Evolutionary conservation across 768 basidiomycete species (phyloP), one percentile per base, ranked within the genome.

Genomic region (Russula sp.): DNA sequence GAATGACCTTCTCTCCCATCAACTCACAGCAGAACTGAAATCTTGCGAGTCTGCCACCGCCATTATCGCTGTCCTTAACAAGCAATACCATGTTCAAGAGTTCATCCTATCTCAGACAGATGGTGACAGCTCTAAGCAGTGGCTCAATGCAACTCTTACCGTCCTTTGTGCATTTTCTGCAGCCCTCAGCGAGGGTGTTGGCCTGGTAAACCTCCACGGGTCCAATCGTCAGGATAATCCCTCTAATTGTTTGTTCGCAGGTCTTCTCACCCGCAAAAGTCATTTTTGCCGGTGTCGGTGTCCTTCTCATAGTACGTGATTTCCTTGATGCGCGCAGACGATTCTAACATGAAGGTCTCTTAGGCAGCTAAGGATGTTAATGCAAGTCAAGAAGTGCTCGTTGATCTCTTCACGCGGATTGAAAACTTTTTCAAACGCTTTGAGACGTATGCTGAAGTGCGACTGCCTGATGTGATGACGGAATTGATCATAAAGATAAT

Each of bases 281-380:
- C 22, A 51, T 59, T 16, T 59, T 59, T 52, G 40, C 58, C 6
- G 58, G 58, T n/a, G 39, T 59, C 18, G 59, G 51, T 16, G 13
- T 59, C n/a, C 50, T 59, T 14, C 50, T 59, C 4, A 2, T n/a
- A 1, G 50, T 59, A n/a, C 14, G 34, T 45, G 13, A 22, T 22
- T 22, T 27, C 14, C 11, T 44, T 9, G 7, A 34, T 44, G 9
- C 0, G 14, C 27, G 32, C n/a, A 13, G 31, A 5, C 32, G 13
- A 32, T 13, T 45, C 40, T 53, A 27, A 34, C 6, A 32, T 4
- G 13, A 2, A 48, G 20, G 7, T 22, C 11, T 32, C 3, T 39
- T 32, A 59, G 58, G 50, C 58, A n/a, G 58, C 50, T 4, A 52
- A n/a, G 31, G 50, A 59, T 22, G 58, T 59, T 3, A 11, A n/a